Evolutionary conservation across 2,329 filamentous ascomycete species (phyloP).

Genomic region (Paecilomyces sp.): DNA sequence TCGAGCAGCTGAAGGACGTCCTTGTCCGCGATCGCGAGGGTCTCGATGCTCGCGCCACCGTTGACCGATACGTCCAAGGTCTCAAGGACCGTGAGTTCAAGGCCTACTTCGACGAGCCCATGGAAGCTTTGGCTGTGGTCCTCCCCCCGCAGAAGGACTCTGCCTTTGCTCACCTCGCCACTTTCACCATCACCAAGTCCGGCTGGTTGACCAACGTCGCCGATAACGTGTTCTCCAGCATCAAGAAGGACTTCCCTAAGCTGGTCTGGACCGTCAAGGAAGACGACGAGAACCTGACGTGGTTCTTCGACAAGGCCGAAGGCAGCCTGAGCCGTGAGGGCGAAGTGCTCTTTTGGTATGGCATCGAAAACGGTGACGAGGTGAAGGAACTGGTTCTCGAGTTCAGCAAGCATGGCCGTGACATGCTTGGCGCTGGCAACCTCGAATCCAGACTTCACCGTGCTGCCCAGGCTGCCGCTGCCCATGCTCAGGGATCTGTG

Average conservation of each 20-base stretch:
- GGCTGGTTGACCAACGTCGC: slow-evolving; percentile 93
- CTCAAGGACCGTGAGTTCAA: slow-evolving; percentile 74
- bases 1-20: slow-evolving; percentile 71
- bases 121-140: slow-evolving; percentile 88
- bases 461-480: slow-evolving; percentile 63
- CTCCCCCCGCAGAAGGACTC: slow-evolving; percentile 63
- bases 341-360: slow-evolving; percentile 95
- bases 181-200: slow-evolving; percentile 86
- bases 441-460: slow-evolving; percentile 77
- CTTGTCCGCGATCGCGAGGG: slow-evolving; percentile 75
- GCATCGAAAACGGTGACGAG: slow-evolving; percentile 72
- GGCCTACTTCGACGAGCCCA: slow-evolving; percentile 87
- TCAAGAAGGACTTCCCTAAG: slow-evolving; percentile 89
- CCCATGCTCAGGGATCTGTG: slow-evolving; percentile 41
- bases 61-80: slow-evolving; percentile 78
- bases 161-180: slow-evolving; percentile 73
- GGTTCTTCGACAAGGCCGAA: slow-evolving; percentile 97
- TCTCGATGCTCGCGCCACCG: slow-evolving; percentile 71
- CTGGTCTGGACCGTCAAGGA: slow-evolving; percentile 95
- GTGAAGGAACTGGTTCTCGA: slow-evolving; percentile 77
- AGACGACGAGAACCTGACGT: slow-evolving; percentile 91
- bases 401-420: slow-evolving; percentile 72
- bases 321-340: slow-evolving; percentile 80
- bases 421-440: slow-evolving; percentile 85
- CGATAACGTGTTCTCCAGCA: slow-evolving; percentile 87